These are phyloP conservation scores for Naganishia vaughanmartiniae DNA, from an alignment of 768 basidiomycete genomes.

Conservation along the genomic window DNA sequence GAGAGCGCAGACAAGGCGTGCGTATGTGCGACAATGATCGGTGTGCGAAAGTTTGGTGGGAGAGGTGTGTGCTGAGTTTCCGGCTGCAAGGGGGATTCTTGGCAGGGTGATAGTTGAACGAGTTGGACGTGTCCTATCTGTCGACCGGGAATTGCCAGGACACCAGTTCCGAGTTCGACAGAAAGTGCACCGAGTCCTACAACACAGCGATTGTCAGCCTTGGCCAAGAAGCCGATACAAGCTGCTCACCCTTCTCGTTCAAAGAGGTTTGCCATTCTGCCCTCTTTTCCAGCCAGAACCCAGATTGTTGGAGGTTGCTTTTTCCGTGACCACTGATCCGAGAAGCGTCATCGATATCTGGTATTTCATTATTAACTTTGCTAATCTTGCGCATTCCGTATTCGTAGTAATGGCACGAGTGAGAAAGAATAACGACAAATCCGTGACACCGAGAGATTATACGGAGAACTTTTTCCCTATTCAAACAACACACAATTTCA, in stretches of 20 bases:
- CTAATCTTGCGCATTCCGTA: slow-evolving; percentile 33
- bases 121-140: slow-evolving; percentile 53
- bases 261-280: slow-evolving; percentile 50
- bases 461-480: slow-evolving; percentile 42
- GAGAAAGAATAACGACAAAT: slow-evolving; percentile 41
- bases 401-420: slow-evolving; percentile 43
- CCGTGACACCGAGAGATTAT: slow-evolving; percentile 35
- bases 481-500: background rate
- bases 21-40: slow-evolving; percentile 51
- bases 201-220: background rate
- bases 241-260: slow-evolving; percentile 45
- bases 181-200: slow-evolving; percentile 49
- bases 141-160: slow-evolving; percentile 52
- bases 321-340: background rate
- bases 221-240: background rate
- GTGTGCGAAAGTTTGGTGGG: slow-evolving; percentile 43
- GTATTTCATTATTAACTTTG: slow-evolving; percentile 20
- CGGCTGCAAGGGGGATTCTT: slow-evolving; percentile 2
- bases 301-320: slow-evolving; percentile 1
- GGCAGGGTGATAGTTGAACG: slow-evolving; percentile 45
- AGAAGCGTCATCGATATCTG: slow-evolving; percentile 32
- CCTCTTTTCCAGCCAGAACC: slow-evolving; percentile 42
- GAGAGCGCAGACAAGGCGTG: slow-evolving; percentile 46
- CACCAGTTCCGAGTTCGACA: slow-evolving; percentile 38
- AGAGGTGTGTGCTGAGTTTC: background rate